Conservation (phyloP, 2,329 filamentous ascomycete species). For the Sordariomycetes sp. region DNA sequence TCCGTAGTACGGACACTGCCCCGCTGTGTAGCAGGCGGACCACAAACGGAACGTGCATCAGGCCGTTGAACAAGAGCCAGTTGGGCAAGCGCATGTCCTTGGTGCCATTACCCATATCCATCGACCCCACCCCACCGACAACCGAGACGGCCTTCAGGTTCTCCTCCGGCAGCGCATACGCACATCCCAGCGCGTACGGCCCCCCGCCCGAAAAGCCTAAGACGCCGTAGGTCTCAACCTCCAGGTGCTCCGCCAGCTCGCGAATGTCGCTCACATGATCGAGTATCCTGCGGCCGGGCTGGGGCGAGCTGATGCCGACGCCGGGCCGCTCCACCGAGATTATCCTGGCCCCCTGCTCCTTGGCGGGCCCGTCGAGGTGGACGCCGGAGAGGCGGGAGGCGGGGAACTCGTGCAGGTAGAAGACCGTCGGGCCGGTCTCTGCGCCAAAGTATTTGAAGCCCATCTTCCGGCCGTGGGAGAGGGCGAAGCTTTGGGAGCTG, state of each 20-base stretch:
- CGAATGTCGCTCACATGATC: constrained; percentile 23
- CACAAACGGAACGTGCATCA: no score
- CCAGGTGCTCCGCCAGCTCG: constrained; percentile 2
- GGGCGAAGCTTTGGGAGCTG: no score
- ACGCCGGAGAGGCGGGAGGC: constrained; percentile 25
- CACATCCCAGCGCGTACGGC: constrained; percentile 23
- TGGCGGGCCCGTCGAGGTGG: constrained; percentile 14
- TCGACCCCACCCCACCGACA: constrained; percentile 22
- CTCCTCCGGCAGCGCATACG: constrained; percentile 14
- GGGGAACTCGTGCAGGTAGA: constrained; percentile 32
- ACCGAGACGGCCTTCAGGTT: constrained; percentile 24
- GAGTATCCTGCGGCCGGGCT: constrained; percentile 17
- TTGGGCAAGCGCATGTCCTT: no score
- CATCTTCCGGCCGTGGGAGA: no score
- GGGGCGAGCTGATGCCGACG: constrained; percentile 25
- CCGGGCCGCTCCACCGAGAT: constrained; percentile 30
- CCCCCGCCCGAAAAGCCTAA: constrained; percentile 23
- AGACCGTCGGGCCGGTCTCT: no score
- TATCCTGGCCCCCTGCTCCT: constrained; percentile 17
- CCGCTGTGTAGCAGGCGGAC: no score
- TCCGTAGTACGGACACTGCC: no score
- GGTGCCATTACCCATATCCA: constrained; percentile 8
- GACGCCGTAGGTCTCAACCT: constrained; percentile 17
- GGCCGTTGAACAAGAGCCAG: no score
- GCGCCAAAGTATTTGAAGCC: no score